Percentiles rank a stretch among this genome's conserved stretches.
phyloP scores from a whole-genome alignment of 2,329 filamentous ascomycete genomes.

The Ophiostoma tasmaniense region DNA sequence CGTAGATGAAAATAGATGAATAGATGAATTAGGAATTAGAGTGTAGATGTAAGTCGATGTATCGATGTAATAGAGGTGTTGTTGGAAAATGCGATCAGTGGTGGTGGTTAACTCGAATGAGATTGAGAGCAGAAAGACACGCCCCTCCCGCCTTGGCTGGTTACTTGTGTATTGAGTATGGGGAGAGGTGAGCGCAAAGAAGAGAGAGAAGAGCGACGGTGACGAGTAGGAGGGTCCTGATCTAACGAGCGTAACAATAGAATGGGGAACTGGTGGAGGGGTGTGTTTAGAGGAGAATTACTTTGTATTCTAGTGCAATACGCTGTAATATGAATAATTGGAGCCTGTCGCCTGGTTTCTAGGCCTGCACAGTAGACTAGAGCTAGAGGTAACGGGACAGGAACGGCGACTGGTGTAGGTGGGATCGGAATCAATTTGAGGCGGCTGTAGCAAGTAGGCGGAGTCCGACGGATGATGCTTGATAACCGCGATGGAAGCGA shows the following conservation, averaged over 20 bases:
- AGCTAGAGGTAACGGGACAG: neutral
- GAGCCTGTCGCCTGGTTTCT: neutral
- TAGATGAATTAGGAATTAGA: neutral
- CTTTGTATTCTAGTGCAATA: neutral
- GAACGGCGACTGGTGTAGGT: neutral
- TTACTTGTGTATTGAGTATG: neutral
- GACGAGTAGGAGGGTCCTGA: neutral
- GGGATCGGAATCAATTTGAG: neutral
- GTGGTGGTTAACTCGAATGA: neutral
- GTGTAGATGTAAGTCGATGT: neutral
- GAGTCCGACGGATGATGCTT: neutral
- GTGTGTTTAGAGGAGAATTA: neutral
- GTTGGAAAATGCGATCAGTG: neutral
- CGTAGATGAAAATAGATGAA: no score
- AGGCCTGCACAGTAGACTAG: neutral
- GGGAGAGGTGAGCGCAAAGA: neutral
- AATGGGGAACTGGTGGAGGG: neutral
- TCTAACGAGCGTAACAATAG: conserved; percentile 5
- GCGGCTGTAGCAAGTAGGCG: neutral
- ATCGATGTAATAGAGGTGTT: neutral
- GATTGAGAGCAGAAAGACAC: neutral
- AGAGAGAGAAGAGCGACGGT: neutral
- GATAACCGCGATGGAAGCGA: neutral
- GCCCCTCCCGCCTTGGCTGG: neutral
- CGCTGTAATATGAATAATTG: neutral